Evolutionary conservation across 306 rosid species (phyloP), one percentile per base, ranked within the genome.

Genomic region (Vigna radiata): DNA sequence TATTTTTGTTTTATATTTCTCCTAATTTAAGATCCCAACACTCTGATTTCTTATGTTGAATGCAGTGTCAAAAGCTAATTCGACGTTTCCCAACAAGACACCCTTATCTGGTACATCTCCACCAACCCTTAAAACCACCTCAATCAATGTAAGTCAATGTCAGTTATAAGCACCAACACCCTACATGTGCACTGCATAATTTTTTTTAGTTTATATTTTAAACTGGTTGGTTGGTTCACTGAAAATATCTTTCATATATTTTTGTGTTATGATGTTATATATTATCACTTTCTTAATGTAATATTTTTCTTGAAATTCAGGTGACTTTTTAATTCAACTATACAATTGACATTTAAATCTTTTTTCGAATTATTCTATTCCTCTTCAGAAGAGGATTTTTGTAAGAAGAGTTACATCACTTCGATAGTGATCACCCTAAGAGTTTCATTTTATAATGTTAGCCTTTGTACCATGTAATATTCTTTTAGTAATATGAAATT

Each of bases 11-110:
- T 56, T 18, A 25, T 62, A 39, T 68, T 74, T 62, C 31, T 8
- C 49, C 39, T 55, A 41, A 37, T 25, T 44, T 82, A 17, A 52
- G 59, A 68, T 68, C 62, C 59, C 73, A 44, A 68, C 18, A 44
- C 56, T 85, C 73, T 52, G 73, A 27, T 78, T 46, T 65, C 61
- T 66, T 69, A 62, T 55, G 73, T 76, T 69, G 66, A 75, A 58
- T 79, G 87, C 87, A 95, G 97, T 95, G 73, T 82, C 91, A 79
- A 95, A 95, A 87, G 87, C 90, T 76, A 87, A 61, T 86, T 77
- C 96, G 64, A 90, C 88, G 67, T 66, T 87, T 79, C 82, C 90
- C 3, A 97, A 90, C 70, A 95, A 89, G 87, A 52, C 88, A 4
- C 86, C 86, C 50, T 56, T 86, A 73, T 87, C 97, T 60, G 88